These are phyloP conservation scores for Trichoderma afroharzianum DNA, from an alignment of 2,329 filamentous ascomycete genomes.

Conservation along the genomic window DNA sequence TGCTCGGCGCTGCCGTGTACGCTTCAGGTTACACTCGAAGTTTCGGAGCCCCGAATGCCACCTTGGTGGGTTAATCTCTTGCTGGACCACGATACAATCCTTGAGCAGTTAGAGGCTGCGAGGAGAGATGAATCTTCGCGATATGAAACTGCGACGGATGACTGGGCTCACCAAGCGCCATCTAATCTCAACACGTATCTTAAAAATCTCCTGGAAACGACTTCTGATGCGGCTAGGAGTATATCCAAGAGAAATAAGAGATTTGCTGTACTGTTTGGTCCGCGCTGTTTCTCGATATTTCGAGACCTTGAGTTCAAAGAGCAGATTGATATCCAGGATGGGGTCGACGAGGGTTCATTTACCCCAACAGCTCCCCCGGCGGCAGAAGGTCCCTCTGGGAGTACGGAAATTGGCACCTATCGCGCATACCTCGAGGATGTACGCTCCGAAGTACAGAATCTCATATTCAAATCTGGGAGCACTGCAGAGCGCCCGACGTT, in stretches of 20 bases:
- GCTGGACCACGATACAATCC: constrained; percentile 43
- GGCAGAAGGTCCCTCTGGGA: constrained; percentile 30
- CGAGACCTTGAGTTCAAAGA: constrained; percentile 48
- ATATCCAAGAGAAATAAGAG: constrained; percentile 57
- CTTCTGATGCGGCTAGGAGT: constrained; percentile 36
- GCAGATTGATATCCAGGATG: constrained; percentile 34
- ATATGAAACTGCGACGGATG: constrained; percentile 42
- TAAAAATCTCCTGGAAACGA: constrained; percentile 43
- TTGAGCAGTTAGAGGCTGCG: constrained; percentile 37
- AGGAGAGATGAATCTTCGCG: constrained; percentile 45
- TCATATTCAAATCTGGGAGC: constrained; percentile 36
- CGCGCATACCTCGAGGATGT: constrained; percentile 50
- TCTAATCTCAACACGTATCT: constrained; percentile 50
- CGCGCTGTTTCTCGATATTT: constrained; percentile 48
- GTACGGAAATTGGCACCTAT: constrained; percentile 39
- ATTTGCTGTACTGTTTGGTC: constrained; percentile 52
- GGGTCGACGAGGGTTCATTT: constrained; percentile 38
- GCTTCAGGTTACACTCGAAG: constrained; percentile 43
- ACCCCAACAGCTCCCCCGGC: constrained; percentile 34
- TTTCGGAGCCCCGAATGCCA: constrained; percentile 47
- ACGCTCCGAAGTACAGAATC: constrained; percentile 45
- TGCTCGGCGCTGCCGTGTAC: constrained; percentile 43
- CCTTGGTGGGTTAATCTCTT: constrained; percentile 42
- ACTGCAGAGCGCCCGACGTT: constrained; percentile 29
- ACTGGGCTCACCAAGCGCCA: constrained; percentile 40